Conservation (phyloP, 2,329 filamentous ascomycete genomes). For the Fusarium siculi region DNA sequence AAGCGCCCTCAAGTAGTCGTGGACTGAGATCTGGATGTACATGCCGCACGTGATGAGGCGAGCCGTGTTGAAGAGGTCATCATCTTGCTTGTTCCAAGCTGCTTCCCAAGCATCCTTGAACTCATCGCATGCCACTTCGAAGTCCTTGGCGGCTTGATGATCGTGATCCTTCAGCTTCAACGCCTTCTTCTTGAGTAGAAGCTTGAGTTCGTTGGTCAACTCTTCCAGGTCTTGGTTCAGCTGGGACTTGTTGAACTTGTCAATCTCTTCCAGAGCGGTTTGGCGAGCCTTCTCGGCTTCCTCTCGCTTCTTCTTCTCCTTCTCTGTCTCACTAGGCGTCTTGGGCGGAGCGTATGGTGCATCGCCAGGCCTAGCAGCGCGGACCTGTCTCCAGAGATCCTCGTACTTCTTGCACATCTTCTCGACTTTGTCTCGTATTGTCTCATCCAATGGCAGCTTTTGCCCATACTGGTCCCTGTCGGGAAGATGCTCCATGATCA, state of each 20-base stretch:
- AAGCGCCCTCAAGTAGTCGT: slow-evolving; percentile 54
- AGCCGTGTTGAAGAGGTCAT: slow-evolving; percentile 7
- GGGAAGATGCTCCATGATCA: background rate
- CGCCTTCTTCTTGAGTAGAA: background rate
- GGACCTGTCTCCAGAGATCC: background rate
- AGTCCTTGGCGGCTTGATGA: background rate
- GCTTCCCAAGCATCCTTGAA: background rate
- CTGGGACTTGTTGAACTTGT: background rate
- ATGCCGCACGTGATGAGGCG: slow-evolving; percentile 62
- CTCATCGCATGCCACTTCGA: background rate
- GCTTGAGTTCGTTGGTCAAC: background rate
- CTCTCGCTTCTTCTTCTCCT: background rate
- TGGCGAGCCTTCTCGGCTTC: background rate
- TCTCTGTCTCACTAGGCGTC: background rate
- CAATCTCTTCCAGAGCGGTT: background rate
- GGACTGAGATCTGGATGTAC: slow-evolving; percentile 62
- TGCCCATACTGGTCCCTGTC: background rate
- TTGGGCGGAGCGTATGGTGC: background rate
- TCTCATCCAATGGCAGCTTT: background rate
- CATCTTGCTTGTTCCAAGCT: slow-evolving; percentile 4
- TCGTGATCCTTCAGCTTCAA: background rate
- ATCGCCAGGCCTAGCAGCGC: background rate
- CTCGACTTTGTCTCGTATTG: background rate
- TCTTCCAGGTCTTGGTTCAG: background rate
- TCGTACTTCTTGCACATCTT: background rate